phyloP scores from a whole-genome alignment of 306 rosid genomes.

The Elaeagnus macrophylla region DNA sequence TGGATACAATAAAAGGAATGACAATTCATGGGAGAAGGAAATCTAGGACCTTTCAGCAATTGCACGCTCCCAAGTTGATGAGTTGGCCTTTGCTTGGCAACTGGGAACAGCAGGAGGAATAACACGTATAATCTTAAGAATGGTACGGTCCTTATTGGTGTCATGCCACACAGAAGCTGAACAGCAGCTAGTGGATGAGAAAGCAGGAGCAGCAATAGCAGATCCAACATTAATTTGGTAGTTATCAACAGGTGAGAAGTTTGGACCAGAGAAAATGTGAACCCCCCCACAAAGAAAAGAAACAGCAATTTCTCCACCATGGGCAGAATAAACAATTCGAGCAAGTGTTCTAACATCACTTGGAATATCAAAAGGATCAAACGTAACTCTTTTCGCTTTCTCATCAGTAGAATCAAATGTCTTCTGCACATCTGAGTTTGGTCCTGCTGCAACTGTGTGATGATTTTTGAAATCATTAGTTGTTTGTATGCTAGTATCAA shows the following conservation, averaged over 20 bases:
- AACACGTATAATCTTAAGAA: conserved; percentile 79
- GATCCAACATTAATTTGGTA: conserved; percentile 95
- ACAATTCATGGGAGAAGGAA: neutral
- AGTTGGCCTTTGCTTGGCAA: conserved; percentile 63
- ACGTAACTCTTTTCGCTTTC: conserved; percentile 55
- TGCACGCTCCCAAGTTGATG: conserved; percentile 94
- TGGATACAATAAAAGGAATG: neutral
- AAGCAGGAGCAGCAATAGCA: conserved; percentile 96
- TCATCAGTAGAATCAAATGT: conserved; percentile 39
- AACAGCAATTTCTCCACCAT: conserved; percentile 97
- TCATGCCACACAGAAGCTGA: conserved; percentile 99
- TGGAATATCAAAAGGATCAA: conserved; percentile 98
- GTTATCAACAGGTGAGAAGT: conserved; percentile 72
- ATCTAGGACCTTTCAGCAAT: conserved; percentile 79
- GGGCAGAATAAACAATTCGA: conserved; percentile 88
- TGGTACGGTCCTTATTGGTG: conserved; percentile 49
- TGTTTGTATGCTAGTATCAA: conserved; percentile 74
- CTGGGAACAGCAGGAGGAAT: conserved; percentile 85
- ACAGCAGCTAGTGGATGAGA: conserved; percentile 98
- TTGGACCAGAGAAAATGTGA: conserved; percentile 93
- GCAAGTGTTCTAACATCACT: conserved; percentile 98
- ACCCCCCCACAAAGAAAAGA: conserved; percentile 98
- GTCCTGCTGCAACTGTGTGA: conserved; percentile 46
- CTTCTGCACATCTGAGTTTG: conserved; percentile 44
- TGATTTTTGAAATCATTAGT: conserved; percentile 81